A percentile compares a stretch with the other conserved stretches of the same genome.
Evolutionary conservation across 208 protist genomes (phyloP).

Genomic region (Leishmania arabica): DNA sequence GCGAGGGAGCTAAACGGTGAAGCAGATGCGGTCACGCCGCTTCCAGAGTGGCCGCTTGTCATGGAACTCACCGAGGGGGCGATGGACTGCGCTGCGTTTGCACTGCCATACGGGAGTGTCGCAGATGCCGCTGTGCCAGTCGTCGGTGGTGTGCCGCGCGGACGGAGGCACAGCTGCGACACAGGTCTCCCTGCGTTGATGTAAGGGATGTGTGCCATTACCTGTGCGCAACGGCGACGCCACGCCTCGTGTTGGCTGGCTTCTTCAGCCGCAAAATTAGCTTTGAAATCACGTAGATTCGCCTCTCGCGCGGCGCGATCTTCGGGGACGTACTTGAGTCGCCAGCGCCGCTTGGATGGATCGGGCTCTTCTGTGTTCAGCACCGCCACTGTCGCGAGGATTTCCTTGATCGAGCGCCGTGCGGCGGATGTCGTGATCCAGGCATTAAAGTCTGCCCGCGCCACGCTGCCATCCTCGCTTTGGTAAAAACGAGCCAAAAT

Average conservation of each 20-base stretch:
- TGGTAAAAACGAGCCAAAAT: constrained; percentile 68
- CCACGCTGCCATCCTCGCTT: constrained; percentile 54
- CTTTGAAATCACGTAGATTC: constrained; percentile 30
- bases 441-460: constrained; percentile 62
- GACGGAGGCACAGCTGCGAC: constrained; percentile 36
- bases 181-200: constrained; percentile 42
- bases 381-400: constrained; percentile 55
- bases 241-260: constrained; percentile 55
- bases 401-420: constrained; percentile 60
- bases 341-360: constrained; percentile 63
- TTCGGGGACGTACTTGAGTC: constrained; percentile 54
- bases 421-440: constrained; percentile 42
- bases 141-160: constrained; percentile 15
- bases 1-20: constrained; percentile 19
- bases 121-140: not conserved
- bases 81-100: not conserved
- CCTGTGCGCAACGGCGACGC: constrained; percentile 38
- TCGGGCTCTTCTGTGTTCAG: constrained; percentile 56
- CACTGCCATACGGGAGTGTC: constrained; percentile 11
- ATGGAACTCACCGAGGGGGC: not conserved
- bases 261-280: constrained; percentile 44
- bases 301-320: constrained; percentile 23
- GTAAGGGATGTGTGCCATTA: constrained; percentile 46
- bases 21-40: not conserved
- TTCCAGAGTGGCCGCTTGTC: not conserved